Evolutionary conservation across 2,329 filamentous ascomycete species (phyloP), one percentile per base, ranked within the genome.

Genomic region (Dactylella cylindrospora): DNA sequence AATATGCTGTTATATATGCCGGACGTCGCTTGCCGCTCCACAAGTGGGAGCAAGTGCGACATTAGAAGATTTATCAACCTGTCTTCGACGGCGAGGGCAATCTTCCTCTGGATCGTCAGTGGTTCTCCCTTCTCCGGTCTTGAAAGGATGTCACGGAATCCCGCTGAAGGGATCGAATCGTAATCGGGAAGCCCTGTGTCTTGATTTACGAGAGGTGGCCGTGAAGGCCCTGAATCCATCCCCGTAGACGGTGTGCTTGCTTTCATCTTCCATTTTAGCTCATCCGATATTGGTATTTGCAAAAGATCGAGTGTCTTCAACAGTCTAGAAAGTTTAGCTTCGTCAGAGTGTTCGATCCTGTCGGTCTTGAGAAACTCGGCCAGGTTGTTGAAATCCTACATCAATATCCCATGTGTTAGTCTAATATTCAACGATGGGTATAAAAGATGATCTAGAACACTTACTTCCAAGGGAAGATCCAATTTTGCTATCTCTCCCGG

Each of bases 401-500:
- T 8, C 7, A 29, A 1, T n/a, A n/a, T 22, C 28, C 19, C 23
- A 8, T 5, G 32, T 26, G 19, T 41, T 36, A 44, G 29, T 22
- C 29, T 4, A 13, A 20, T 29, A 50, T 47, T 5, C 20, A 8
- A 6, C n/a, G n/a, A 23, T 41, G 32, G 25, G 33, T 23, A 6
- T 22, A 33, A 13, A 3, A 38, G 13, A 19, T 31, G 17, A 22
- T 20, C 17, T 38, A 10, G 33, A 10, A 36, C 2, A 26, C 53
- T 28, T 64, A 66, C 65, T 40, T 67, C 65, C 3, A 46, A 39
- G 3, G 66, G 60, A 26, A 65, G 61, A 32, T 64, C 55, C 26
- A 67, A 32, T 3, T 38, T 65, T 7, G 66, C 66, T 36, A 62
- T 57, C 44, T 67, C 66, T 32, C 65, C 66, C 1, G 66, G 46